Percentiles rank a stretch among this genome's conserved stretches.
These are phyloP conservation scores for Agrocybe praecox DNA, from an alignment of 768 basidiomycete genomes.

Conservation along the genomic window DNA sequence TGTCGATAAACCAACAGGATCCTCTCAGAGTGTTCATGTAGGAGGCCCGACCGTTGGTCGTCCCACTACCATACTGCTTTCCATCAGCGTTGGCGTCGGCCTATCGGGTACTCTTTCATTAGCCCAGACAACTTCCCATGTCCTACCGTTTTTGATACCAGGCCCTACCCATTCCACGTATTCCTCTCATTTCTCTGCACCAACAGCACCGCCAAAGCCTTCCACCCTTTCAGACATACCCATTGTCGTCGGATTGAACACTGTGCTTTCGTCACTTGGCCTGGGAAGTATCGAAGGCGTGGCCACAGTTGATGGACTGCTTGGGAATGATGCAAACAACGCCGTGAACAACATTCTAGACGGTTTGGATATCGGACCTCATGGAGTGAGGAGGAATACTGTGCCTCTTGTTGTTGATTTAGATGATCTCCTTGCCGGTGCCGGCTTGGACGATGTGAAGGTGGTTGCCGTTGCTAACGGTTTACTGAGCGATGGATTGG, in stretches of 20 bases:
- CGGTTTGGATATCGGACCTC: conserved; percentile 13
- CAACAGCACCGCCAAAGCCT: neutral
- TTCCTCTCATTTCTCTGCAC: neutral
- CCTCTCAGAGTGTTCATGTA: neutral
- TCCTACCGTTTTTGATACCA: neutral
- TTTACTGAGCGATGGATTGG: conserved; percentile 19
- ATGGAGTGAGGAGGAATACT: conserved; percentile 4
- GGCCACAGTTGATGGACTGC: conserved; percentile 9
- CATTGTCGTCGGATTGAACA: neutral
- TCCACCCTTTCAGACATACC: neutral
- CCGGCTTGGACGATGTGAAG: conserved; percentile 20
- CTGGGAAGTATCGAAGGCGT: conserved; percentile 1
- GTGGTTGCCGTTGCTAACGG: conserved; percentile 19
- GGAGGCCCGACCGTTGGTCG: neutral
- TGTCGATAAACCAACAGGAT: neutral
- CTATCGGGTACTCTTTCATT: neutral
- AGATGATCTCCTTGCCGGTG: conserved; percentile 19
- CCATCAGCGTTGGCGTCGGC: neutral
- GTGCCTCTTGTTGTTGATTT: conserved; percentile 24
- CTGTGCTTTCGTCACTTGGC: neutral
- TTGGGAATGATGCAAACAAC: neutral
- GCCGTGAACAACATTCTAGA: conserved; percentile 6
- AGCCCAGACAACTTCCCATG: neutral
- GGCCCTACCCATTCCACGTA: neutral
- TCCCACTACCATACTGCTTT: neutral